Conservation (phyloP, 208 protist genomes). For the Acanthamoeba divionensis region DNA sequence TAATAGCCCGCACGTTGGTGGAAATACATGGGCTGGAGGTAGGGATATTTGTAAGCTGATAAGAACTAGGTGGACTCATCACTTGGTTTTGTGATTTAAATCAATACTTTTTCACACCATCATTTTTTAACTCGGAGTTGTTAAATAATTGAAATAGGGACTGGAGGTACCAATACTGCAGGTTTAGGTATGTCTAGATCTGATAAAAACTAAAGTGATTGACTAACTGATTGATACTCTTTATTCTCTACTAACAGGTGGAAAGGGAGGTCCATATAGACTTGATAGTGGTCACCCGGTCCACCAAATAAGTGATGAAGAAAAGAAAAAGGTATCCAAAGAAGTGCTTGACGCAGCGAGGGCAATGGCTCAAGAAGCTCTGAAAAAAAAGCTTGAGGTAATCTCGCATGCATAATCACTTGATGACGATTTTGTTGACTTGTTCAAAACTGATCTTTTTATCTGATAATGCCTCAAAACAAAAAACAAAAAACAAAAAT, state of each 20-base stretch:
- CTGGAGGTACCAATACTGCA: slow-evolving; percentile 62
- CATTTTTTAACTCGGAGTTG: not conserved
- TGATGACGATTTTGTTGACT: too few species aligned
- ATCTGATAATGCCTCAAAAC: too few species aligned
- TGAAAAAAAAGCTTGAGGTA: slow-evolving; percentile 52
- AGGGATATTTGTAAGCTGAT: too few species aligned
- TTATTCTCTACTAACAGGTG: slow-evolving; percentile 70
- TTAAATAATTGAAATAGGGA: slow-evolving; percentile 6
- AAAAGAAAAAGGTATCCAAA: slow-evolving; percentile 84
- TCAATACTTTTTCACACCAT: not conserved
- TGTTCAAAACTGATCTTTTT: too few species aligned
- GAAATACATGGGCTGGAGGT: slow-evolving; percentile 90
- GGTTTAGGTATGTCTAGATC: slow-evolving; percentile 37
- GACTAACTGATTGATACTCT: not conserved
- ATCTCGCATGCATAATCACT: too few species aligned
- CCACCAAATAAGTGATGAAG: slow-evolving; percentile 86
- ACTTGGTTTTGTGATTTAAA: not conserved
- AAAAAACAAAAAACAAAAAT: too few species aligned
- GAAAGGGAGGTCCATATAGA: slow-evolving; percentile 86
- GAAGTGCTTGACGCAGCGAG: slow-evolving; percentile 58
- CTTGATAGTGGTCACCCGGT: slow-evolving; percentile 86
- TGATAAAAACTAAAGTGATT: too few species aligned
- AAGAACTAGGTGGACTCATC: not conserved
- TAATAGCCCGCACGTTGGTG: slow-evolving; percentile 88
- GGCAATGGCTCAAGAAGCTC: slow-evolving; percentile 56